phyloP scores from a whole-genome alignment of 139 green algal genomes.

The Coccomyxa sp. region DNA sequence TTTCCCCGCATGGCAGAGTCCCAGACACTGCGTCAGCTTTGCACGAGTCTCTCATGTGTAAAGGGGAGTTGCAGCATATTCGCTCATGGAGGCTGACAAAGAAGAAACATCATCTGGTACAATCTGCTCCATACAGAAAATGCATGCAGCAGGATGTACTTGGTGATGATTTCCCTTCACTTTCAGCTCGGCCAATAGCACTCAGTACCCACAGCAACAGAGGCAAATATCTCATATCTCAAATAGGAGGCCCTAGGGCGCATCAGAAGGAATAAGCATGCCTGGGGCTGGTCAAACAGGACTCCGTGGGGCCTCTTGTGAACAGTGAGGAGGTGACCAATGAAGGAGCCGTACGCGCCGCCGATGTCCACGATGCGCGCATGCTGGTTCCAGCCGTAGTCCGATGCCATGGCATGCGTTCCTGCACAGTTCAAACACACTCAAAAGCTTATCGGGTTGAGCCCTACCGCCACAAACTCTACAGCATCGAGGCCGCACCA shows the following conservation, averaged over 20 bases:
- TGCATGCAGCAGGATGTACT: too few relatives aligned
- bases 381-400: constrained; percentile 4
- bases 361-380: constrained; percentile 8
- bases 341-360: constrained; percentile 6
- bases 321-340: not conserved
- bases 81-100: too few relatives aligned
- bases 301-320: not conserved
- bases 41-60: too few relatives aligned
- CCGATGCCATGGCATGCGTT: not conserved
- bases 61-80: too few relatives aligned
- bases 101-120: too few relatives aligned
- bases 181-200: too few relatives aligned
- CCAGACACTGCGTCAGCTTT: too few relatives aligned
- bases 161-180: too few relatives aligned
- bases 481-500: not conserved
- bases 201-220: not conserved
- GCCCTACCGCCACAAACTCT: not conserved
- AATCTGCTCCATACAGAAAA: too few relatives aligned
- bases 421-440: not conserved
- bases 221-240: not conserved
- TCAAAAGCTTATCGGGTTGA: not conserved
- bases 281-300: constrained; percentile 17
- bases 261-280: not conserved
- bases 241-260: not conserved
- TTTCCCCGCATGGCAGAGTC: too few relatives aligned